phyloP scores from a whole-genome alignment of 495 filamentous ascomycete species.

The Trichoderma erinaceum region DNA sequence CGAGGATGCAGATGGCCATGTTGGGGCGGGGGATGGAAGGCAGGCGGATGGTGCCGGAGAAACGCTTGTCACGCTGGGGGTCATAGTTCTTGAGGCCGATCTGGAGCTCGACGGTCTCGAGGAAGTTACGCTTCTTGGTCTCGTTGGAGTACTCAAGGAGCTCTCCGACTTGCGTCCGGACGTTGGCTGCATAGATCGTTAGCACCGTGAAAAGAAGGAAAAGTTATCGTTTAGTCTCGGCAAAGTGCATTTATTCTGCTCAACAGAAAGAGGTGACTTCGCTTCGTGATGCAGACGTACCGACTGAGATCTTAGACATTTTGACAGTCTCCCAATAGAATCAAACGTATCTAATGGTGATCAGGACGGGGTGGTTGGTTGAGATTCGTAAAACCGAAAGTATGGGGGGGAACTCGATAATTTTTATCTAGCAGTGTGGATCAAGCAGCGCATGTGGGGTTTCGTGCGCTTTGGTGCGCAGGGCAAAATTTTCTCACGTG shows the following conservation, averaged over 20 bases:
- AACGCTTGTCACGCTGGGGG: constrained; percentile 99
- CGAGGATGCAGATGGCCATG: constrained; percentile 95
- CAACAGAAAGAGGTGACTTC: not conserved
- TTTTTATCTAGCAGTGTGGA: constrained; percentile 2
- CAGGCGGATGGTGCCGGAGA: constrained; percentile 96
- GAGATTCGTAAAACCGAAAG: not conserved
- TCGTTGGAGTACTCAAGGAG: constrained; percentile 91
- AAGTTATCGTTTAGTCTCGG: constrained; percentile 21
- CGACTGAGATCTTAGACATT: constrained; percentile 87
- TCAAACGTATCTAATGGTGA: constrained; percentile 53
- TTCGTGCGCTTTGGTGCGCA: not conserved
- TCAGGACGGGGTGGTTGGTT: constrained; percentile 42
- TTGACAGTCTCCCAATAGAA: constrained; percentile 64
- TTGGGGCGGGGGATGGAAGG: constrained; percentile 82
- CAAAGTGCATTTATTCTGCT: constrained; percentile 1
- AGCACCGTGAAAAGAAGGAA: constrained; percentile 2
- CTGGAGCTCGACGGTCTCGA: constrained; percentile 88
- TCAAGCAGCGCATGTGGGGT: not conserved
- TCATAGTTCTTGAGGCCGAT: constrained; percentile 99
- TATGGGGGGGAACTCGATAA: constrained; percentile 10
- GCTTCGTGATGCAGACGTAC: constrained; percentile 40
- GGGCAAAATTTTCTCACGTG: constrained; percentile 19
- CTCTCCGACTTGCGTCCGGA: constrained; percentile 86
- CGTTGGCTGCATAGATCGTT: constrained; percentile 62
- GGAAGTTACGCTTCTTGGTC: constrained; percentile 99